Percentiles rank a stretch among this genome's conserved stretches.
These are phyloP conservation scores for Haematococcus sp. DNA, from an alignment of 139 green algal species.

Conservation along the genomic window DNA sequence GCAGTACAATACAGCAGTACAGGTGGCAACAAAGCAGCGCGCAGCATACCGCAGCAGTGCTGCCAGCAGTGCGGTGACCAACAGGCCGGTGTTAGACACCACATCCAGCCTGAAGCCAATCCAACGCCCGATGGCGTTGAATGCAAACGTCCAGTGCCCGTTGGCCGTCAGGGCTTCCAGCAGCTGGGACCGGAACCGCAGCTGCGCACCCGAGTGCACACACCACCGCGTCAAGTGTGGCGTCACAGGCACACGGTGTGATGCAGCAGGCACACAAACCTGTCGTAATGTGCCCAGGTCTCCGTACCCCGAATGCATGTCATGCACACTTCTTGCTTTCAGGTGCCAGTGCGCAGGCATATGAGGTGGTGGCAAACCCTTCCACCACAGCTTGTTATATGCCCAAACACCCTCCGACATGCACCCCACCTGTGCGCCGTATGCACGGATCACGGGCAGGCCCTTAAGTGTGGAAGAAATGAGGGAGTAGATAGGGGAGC, in stretches of 20 bases:
- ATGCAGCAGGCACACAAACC: too few species aligned
- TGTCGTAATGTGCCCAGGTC: too few species aligned
- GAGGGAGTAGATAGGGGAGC: constrained; percentile 16
- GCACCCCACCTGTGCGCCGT: background rate
- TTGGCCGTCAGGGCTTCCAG: constrained; percentile 54
- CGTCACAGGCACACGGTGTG: too few species aligned
- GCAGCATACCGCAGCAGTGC: constrained; percentile 44
- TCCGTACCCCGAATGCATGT: too few species aligned
- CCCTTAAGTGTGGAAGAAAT: constrained; percentile 1
- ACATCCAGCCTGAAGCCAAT: constrained; percentile 74
- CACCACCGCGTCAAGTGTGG: too few species aligned
- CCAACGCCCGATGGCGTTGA: constrained; percentile 21
- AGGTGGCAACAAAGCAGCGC: constrained; percentile 23
- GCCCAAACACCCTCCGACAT: too few species aligned
- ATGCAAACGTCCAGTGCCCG: constrained; percentile 55
- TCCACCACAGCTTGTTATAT: too few species aligned
- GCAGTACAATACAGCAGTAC: constrained; percentile 36
- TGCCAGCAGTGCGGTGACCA: constrained; percentile 16
- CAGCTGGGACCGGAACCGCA: constrained; percentile 50
- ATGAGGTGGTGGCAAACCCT: too few species aligned
- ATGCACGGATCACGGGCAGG: background rate
- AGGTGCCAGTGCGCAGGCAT: too few species aligned
- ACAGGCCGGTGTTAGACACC: constrained; percentile 58
- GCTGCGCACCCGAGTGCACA: background rate
- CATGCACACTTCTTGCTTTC: too few species aligned